These are phyloP conservation scores for Venturia nashicola DNA, from an alignment of 2,329 filamentous ascomycete species.

Conservation along the genomic window DNA sequence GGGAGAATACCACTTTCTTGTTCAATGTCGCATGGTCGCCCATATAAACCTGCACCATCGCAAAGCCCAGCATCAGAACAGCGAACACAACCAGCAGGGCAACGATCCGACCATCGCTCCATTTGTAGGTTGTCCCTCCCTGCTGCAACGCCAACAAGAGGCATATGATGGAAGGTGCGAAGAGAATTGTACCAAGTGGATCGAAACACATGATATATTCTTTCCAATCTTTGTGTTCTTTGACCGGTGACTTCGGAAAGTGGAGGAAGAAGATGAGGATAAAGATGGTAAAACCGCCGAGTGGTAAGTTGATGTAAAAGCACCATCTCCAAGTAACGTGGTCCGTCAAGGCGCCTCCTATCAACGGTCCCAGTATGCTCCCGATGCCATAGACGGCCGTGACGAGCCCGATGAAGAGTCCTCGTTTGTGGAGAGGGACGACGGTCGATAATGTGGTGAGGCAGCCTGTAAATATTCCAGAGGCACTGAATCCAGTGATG, in stretches of 20 bases:
- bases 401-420: constrained; percentile 24
- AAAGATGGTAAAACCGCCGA: constrained; percentile 26
- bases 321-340: constrained; percentile 25
- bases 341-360: constrained; percentile 29
- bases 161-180: constrained; percentile 27
- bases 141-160: constrained; percentile 36
- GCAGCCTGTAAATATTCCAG: too few species aligned
- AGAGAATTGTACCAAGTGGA: constrained; percentile 25
- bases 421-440: constrained; percentile 17
- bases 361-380: constrained; percentile 29
- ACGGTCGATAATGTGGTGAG: too few species aligned
- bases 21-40: too few species aligned
- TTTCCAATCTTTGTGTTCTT: constrained; percentile 13
- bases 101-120: constrained; percentile 28
- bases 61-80: too few species aligned
- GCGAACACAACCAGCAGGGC: constrained; percentile 26
- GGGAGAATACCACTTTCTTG: too few species aligned
- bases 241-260: constrained; percentile 16
- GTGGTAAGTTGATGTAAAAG: constrained; percentile 32
- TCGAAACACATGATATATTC: constrained; percentile 34
- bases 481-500: too few species aligned
- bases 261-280: constrained; percentile 26
- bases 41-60: too few species aligned
- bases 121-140: constrained; percentile 22
- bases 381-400: constrained; percentile 24